A percentile compares a stretch with the other conserved stretches of the same genome.
Conservation (phyloP, 2,329 filamentous ascomycete genomes). For the Colletotrichum lupini region DNA sequence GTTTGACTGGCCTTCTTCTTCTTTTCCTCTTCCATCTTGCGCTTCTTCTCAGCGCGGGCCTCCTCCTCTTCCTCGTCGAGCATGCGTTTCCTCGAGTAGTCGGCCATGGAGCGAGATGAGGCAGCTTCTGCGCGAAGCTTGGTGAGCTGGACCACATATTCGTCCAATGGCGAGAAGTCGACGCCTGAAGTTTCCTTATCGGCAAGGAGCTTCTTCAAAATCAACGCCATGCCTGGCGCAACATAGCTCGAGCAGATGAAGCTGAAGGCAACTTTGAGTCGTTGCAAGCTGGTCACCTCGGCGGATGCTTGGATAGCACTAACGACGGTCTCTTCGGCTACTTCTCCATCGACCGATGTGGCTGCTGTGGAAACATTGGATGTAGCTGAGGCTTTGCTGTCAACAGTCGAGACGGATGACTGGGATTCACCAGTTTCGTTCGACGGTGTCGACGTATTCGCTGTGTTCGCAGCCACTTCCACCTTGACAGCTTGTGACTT, state of each 20-base stretch:
- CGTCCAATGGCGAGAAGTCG: conserved; percentile 78
- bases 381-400: conserved; percentile 45
- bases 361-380: conserved; percentile 58
- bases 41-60: conserved; percentile 80
- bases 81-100: conserved; percentile 77
- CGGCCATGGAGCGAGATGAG: conserved; percentile 73
- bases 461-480: conserved; percentile 36
- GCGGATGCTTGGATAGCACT: conserved; percentile 58
- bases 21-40: conserved; percentile 89
- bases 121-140: conserved; percentile 77
- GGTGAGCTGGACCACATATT: conserved; percentile 74
- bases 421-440: conserved; percentile 54
- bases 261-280: conserved; percentile 71
- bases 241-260: conserved; percentile 75
- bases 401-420: conserved; percentile 49
- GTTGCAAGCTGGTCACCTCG: conserved; percentile 68
- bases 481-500: conserved; percentile 62
- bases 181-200: conserved; percentile 49
- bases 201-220: conserved; percentile 55
- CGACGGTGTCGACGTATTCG: conserved; percentile 42
- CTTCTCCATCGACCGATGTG: conserved; percentile 54
- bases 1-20: conserved; percentile 81
- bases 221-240: conserved; percentile 52
- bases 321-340: conserved; percentile 46
- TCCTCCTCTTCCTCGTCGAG: conserved; percentile 76